phyloP scores from a whole-genome alignment of 2,329 filamentous ascomycete genomes.

The Beauveria caledonica region DNA sequence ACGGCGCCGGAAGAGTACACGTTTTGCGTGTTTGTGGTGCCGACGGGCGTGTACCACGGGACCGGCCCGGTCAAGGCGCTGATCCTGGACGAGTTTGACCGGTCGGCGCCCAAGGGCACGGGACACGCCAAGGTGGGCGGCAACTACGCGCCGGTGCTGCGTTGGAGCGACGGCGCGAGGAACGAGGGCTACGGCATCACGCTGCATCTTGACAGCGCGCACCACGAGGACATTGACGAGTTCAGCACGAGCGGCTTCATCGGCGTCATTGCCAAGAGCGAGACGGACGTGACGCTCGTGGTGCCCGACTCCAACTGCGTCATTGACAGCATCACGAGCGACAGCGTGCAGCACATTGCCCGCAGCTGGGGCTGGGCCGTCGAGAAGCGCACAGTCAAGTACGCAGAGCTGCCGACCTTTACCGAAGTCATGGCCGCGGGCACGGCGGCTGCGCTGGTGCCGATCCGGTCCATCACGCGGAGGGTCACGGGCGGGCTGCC shows the following conservation, averaged over 20 bases:
- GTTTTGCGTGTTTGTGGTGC: conserved; percentile 82
- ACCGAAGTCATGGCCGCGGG: conserved; percentile 83
- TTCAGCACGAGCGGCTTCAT: conserved; percentile 94
- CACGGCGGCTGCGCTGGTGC: conserved; percentile 84
- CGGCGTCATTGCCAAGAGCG: conserved; percentile 53
- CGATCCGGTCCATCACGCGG: conserved; percentile 83
- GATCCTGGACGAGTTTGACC: conserved; percentile 88
- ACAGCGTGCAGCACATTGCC: conserved; percentile 69
- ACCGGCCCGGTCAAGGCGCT: conserved; percentile 78
- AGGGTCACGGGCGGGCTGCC: conserved; percentile 28
- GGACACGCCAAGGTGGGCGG: conserved; percentile 91
- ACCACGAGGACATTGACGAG: conserved; percentile 81
- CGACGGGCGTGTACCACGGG: conserved; percentile 91
- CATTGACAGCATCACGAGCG: conserved; percentile 78
- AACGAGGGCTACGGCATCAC: conserved; percentile 85
- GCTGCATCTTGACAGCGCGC: conserved; percentile 81
- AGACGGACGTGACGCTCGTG: conserved; percentile 59
- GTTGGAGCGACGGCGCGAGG: conserved; percentile 76
- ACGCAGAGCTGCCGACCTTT: conserved; percentile 45
- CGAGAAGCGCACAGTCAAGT: conserved; percentile 64
- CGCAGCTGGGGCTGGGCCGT: conserved; percentile 75
- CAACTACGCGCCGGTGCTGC: conserved; percentile 88
- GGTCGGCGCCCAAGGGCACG: conserved; percentile 82
- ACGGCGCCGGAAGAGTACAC: conserved; percentile 86
- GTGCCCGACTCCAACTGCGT: conserved; percentile 84